Evolutionary conservation across 192 early-diverging fungal species (phyloP).

Genomic region (Backusella mclennaniae): DNA sequence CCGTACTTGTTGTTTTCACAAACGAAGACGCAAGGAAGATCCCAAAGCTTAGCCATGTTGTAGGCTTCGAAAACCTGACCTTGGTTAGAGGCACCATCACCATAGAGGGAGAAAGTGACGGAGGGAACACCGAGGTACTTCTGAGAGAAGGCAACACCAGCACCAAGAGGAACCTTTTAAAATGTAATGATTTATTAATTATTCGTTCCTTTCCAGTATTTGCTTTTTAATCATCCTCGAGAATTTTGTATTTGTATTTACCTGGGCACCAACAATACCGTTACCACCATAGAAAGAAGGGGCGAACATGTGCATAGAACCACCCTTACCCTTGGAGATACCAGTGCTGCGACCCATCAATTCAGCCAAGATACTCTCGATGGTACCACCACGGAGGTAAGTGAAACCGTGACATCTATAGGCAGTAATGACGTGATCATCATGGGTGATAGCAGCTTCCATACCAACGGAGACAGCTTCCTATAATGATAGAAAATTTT

Average conservation of each 20-base stretch:
- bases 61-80: constrained; percentile 98
- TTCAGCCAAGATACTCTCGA: constrained; percentile 69
- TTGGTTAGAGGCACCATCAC: constrained; percentile 98
- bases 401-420: constrained; percentile 99
- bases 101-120: constrained; percentile 91
- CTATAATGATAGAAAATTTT: constrained; percentile 28
- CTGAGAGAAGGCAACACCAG: constrained; percentile 89
- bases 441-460: constrained; percentile 79
- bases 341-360: constrained; percentile 84
- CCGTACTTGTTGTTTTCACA: constrained; percentile 99
- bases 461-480: constrained; percentile 94
- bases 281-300: constrained; percentile 97
- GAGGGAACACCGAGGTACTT: constrained; percentile 79
- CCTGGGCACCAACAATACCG: constrained; percentile 98
- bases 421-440: constrained; percentile 97
- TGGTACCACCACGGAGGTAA: constrained; percentile 73
- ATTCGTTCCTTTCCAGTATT: neutral
- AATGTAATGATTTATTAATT: neutral
- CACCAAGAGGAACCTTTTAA: constrained; percentile 57
- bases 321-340: constrained; percentile 93
- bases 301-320: constrained; percentile 99
- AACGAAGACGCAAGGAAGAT: constrained; percentile 88
- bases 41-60: constrained; percentile 99
- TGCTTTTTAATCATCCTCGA: neutral
- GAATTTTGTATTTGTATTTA: constrained; percentile 26